phyloP scores from a whole-genome alignment of 1,139 yeast genomes.

The Candida sp. region DNA sequence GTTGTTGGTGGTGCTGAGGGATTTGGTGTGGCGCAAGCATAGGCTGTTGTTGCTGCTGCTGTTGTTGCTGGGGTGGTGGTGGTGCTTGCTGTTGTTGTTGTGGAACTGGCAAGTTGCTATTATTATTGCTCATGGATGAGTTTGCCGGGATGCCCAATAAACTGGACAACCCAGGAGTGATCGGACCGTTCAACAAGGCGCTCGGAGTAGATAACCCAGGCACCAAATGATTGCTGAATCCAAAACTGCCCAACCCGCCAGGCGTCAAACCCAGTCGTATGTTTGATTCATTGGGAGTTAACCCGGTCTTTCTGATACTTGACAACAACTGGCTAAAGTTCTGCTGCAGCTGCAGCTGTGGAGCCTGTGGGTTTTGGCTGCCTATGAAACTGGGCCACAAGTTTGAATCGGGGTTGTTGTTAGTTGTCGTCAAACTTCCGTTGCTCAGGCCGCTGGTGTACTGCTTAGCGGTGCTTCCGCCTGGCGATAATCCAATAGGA shows the following conservation, averaged over 20 bases:
- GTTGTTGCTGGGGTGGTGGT: constrained; percentile 6
- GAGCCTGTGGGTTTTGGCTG: constrained; percentile 13
- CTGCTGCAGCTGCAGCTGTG: constrained; percentile 15
- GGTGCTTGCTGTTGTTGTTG: constrained; percentile 13
- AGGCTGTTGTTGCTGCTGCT: constrained; percentile 14
- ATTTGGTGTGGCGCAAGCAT: constrained; percentile 6
- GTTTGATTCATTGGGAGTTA: constrained; percentile 73
- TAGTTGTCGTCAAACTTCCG: not conserved
- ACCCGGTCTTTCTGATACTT: constrained; percentile 54
- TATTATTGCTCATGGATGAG: not conserved
- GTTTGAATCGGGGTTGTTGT: not conserved
- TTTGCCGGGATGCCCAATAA: constrained; percentile 32
- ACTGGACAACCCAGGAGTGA: constrained; percentile 52
- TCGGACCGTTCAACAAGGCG: constrained; percentile 43
- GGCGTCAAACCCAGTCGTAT: constrained; percentile 69
- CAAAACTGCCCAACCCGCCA: constrained; percentile 35
- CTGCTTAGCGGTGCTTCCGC: constrained; percentile 16
- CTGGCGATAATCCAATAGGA: constrained; percentile 52
- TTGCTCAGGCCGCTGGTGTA: constrained; percentile 2
- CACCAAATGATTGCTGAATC: constrained; percentile 30
- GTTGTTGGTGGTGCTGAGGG: constrained; percentile 13
- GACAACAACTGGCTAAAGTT: constrained; percentile 32
- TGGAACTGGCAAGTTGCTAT: not conserved
- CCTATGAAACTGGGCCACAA: constrained; percentile 6
- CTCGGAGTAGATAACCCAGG: constrained; percentile 53